Base-by-base conservation (phyloP, 306 rosid species). In the Trifolium subterraneum region DNA sequence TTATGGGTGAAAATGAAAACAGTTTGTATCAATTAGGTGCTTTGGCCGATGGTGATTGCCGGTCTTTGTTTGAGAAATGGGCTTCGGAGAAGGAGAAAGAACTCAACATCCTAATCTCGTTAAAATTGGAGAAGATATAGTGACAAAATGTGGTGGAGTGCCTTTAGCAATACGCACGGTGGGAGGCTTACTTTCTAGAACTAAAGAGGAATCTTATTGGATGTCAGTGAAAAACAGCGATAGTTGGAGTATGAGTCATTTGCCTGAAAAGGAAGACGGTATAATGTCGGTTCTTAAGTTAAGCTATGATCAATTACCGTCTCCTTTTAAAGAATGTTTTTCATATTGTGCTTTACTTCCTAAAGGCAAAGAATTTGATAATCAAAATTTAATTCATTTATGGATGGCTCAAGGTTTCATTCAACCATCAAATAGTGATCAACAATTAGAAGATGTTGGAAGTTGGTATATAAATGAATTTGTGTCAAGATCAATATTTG, bases 111-210 rank as follows among this genome's bases (percentile, higher is more conserved):
- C 68, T 44, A 77, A 68, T 35, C 81, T 77, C 22, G 44, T 15
- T 8, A 44, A 29, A 47, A 69, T 76, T 4, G 44, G 72, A 15
- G 15, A 10, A 15, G 66, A 84, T 42, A 81, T 84, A 47, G 60
- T 84, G 8, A 50, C 60, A n/a, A 81, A 75, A 74, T 81, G 86
- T 70, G 73, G 61, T 33, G 84, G 88, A 5, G 77, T 84, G 0
- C 86, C 81, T 0, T 45, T 84, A 35, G 86, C 79, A 11, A 76
- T 78, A n/a, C 70, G 69, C 18, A 75, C 48, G 5, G 15, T 85
- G 18, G 84, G 84, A 61, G 66, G 84, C 13, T 7, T 81, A 22
- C 54, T 85, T 47, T 64, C 56, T 5, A n/a, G 10, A 1, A 81
- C 25, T 14, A 75, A 75, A 64, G 45, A 81, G 16, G 86, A 75